A percentile compares a stretch with the other conserved stretches of the same genome.
phyloP scores from a whole-genome alignment of 2,329 filamentous ascomycete genomes.

The Calonectria honghensis region DNA sequence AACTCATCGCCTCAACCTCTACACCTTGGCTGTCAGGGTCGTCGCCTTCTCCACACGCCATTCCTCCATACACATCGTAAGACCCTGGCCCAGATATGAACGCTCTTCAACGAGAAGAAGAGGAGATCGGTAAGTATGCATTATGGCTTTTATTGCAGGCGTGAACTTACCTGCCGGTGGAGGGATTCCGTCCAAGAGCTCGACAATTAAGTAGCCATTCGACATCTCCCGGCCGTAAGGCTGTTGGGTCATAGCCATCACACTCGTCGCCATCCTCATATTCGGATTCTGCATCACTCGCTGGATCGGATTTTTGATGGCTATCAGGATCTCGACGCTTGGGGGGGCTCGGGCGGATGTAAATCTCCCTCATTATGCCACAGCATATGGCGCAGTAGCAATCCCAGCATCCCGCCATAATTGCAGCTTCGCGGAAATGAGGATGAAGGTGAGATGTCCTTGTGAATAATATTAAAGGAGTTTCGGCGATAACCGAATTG shows the following conservation, averaged over 20 bases:
- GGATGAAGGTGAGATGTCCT: background rate
- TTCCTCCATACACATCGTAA: background rate
- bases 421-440: background rate
- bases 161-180: background rate
- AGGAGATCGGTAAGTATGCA: background rate
- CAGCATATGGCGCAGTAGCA: slow-evolving; percentile 1
- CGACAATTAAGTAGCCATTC: background rate
- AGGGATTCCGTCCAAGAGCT: background rate
- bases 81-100: background rate
- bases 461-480: background rate
- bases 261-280: background rate
- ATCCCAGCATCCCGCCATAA: background rate
- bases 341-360: background rate
- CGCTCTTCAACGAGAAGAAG: background rate
- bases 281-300: background rate
- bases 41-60: background rate
- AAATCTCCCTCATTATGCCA: background rate
- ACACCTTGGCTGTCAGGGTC: background rate
- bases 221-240: background rate
- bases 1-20: background rate
- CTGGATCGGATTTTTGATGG: background rate
- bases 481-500: background rate
- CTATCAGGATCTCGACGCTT: background rate
- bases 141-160: background rate
- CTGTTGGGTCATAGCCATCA: background rate